Evolutionary conservation across 148 eudicot species (phyloP).

Genomic region (Rhododendron williamsianum): DNA sequence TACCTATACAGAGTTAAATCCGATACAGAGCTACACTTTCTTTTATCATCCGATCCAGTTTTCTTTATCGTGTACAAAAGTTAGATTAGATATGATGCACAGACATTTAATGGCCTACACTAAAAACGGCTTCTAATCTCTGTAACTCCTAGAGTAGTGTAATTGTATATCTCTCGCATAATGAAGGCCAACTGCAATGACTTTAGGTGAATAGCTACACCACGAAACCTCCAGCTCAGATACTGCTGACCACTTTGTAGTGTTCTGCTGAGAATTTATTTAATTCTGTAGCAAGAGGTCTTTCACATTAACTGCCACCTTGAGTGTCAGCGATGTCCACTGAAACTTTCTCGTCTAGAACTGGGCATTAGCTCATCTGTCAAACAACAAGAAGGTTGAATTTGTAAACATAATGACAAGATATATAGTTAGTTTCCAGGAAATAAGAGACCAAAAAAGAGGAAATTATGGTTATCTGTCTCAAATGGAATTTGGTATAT

Average conservation of each 20-base stretch:
- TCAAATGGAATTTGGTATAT: neutral
- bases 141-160: neutral
- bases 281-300: neutral
- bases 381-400: slow-evolving; percentile 6
- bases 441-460: slow-evolving; percentile 1
- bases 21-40: neutral
- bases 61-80: neutral
- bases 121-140: neutral
- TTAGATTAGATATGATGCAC: neutral
- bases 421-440: neutral
- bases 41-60: neutral
- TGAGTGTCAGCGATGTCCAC: slow-evolving; percentile 1
- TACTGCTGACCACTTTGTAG: neutral
- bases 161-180: neutral
- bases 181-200: neutral
- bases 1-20: neutral
- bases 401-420: neutral
- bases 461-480: neutral
- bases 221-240: neutral
- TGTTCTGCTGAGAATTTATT: neutral
- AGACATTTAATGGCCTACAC: neutral
- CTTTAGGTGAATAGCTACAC: neutral
- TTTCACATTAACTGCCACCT: neutral
- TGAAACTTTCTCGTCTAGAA: slow-evolving; percentile 11
- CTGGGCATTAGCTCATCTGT: slow-evolving; percentile 20